Evolutionary conservation across 2,329 filamentous ascomycete genomes (phyloP), one percentile per base, ranked within the genome.

Genomic region (Aspergillus fijiensis): DNA sequence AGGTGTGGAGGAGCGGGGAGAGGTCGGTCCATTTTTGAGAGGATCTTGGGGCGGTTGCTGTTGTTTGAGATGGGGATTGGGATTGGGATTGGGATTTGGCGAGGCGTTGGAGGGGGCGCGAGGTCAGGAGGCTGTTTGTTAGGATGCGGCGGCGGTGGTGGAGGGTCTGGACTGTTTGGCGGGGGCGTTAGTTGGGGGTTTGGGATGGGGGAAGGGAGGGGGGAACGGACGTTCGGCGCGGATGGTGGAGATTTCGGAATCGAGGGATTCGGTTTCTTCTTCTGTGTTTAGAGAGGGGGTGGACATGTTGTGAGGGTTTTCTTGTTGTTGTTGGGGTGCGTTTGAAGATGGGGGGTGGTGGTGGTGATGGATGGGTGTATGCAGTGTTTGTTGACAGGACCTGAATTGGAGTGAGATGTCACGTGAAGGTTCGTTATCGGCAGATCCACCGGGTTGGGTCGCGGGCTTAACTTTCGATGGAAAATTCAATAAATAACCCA

Each of bases 101-200:
- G 31, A 66, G 51, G 10, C 65, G 66, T 47, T 76, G 77, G 42
- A 79, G 59, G 21, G 67, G 58, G 19, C 69, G 69, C 4, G 77
- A 78, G n/a, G 76, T 70, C 49, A 81, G 72, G 23, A 81, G 71
- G 58, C 76, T 77, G 3, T 75, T 73, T 39, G 76, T 67, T 11
- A 80, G 72, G 54, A 78, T 66, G 50, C 73, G 73, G 60, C 74
- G 73, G 54, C 71, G 76, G 49, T 71, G 70, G 56, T 75, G 72
- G 48, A 80, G 74, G 11, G 65, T 71, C 47, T 70, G 70, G 60
- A 81, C 78, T 80, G 52, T 31, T 79, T 49, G 19, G 27, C 12
- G 49, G 29, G 25, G 23, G 6, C n/a, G 52, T 68, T 66, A 66
- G 63, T 35, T 12, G 45, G 3, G 42, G 47, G 12, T 42, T 33